Evolutionary conservation across 768 basidiomycete genomes (phyloP).

Genomic region (Rhodotorula taiwanensis): DNA sequence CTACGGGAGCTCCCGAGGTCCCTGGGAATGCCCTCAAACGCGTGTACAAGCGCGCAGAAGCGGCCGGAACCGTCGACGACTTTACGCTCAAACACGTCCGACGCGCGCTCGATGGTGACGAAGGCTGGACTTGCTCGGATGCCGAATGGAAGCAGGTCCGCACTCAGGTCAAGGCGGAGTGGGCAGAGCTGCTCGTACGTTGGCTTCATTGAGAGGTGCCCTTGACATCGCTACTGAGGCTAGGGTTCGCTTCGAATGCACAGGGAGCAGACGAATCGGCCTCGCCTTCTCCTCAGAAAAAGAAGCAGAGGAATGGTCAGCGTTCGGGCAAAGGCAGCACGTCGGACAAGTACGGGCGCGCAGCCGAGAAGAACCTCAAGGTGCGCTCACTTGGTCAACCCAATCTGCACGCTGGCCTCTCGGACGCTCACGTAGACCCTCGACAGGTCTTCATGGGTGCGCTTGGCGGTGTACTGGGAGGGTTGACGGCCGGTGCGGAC

Average conservation of each 20-base stretch:
- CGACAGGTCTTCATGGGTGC: background rate
- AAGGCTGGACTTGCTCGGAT: conserved; percentile 1
- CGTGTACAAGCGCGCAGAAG: background rate
- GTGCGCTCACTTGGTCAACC: background rate
- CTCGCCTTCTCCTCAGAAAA: background rate
- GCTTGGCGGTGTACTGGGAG: background rate
- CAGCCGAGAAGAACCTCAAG: conserved; percentile 2
- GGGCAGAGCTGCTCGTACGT: background rate
- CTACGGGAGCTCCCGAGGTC: background rate
- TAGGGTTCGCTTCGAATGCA: background rate
- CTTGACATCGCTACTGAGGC: no score
- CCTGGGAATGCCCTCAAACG: background rate
- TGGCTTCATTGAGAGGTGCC: background rate
- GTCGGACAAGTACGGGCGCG: conserved; percentile 8
- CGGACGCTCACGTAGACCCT: background rate
- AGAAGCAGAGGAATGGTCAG: background rate
- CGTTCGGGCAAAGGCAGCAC: background rate
- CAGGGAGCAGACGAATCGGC: background rate
- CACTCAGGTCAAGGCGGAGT: background rate
- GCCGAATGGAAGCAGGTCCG: background rate
- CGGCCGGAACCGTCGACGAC: no score
- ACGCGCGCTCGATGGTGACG: background rate
- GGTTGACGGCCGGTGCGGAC: background rate
- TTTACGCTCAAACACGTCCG: background rate
- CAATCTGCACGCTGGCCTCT: no score